A percentile compares a stretch with the other conserved stretches of the same genome.
These are phyloP conservation scores for Hypomyces rosellus DNA, from an alignment of 2,329 filamentous ascomycete genomes.

Conservation along the genomic window DNA sequence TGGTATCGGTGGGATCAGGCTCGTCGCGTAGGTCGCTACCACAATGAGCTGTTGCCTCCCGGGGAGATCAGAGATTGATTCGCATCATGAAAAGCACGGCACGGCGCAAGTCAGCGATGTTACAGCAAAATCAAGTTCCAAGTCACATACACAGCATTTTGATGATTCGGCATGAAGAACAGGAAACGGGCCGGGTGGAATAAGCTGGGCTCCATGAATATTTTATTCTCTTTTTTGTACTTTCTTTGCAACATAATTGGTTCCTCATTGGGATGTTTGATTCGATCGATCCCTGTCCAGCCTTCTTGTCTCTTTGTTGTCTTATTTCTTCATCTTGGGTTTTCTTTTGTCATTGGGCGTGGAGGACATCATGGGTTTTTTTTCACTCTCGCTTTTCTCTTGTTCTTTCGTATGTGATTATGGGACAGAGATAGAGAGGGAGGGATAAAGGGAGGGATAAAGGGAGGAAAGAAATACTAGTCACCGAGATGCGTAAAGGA, in stretches of 20 bases:
- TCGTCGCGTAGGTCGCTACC: constrained; percentile 25
- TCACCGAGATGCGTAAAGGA: not conserved
- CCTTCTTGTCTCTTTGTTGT: constrained; percentile 3
- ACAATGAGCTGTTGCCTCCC: constrained; percentile 13
- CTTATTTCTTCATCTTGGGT: constrained; percentile 8
- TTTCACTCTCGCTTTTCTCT: constrained; percentile 6
- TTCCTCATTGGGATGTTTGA: not conserved
- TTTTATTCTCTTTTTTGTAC: constrained; percentile 4
- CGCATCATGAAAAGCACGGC: constrained; percentile 13
- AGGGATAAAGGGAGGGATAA: constrained; percentile 9
- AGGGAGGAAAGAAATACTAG: constrained; percentile 5
- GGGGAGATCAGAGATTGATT: constrained; percentile 14
- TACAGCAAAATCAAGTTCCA: constrained; percentile 6
- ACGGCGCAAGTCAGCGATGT: constrained; percentile 14
- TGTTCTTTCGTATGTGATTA: constrained; percentile 4
- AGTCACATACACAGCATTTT: constrained; percentile 6
- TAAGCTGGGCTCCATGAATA: constrained; percentile 10
- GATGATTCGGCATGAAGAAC: constrained; percentile 14
- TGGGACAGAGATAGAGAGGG: constrained; percentile 8
- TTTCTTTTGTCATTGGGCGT: constrained; percentile 14
- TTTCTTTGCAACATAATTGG: constrained; percentile 6
- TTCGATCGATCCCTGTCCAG: constrained; percentile 4
- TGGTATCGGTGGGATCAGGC: constrained; percentile 19
- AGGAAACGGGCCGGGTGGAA: constrained; percentile 12
- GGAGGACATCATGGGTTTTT: constrained; percentile 11